Evolutionary conservation across 371 early-diverging fungal genomes (phyloP).

Genomic region (Mucor sp.): DNA sequence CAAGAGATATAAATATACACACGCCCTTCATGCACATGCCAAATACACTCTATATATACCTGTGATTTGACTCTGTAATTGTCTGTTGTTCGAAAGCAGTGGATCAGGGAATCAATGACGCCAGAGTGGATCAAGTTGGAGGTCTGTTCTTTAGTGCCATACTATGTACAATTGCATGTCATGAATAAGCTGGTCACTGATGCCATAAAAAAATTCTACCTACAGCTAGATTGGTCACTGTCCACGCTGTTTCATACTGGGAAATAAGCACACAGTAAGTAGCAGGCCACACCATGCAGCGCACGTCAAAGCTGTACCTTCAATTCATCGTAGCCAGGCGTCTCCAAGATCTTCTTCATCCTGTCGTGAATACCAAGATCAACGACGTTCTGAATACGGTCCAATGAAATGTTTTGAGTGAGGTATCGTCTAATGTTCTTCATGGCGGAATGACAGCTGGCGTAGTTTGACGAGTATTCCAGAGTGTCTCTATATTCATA

Average conservation of each 20-base stretch:
- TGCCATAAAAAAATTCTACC: not conserved
- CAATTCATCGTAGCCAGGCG: slow-evolving; percentile 16
- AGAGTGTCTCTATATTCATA: slow-evolving; percentile 14
- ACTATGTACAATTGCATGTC: slow-evolving; percentile 17
- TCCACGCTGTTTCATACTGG: slow-evolving; percentile 54
- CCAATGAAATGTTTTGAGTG: slow-evolving; percentile 17
- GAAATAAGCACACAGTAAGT: not conserved
- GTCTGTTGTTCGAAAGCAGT: slow-evolving; percentile 13
- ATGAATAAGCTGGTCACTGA: not conserved
- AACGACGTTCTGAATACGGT: slow-evolving; percentile 17
- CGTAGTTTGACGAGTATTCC: slow-evolving; percentile 3
- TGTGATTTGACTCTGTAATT: slow-evolving; percentile 18
- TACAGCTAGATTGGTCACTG: slow-evolving; percentile 51
- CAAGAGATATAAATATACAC: not conserved
- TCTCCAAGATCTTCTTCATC: slow-evolving; percentile 5
- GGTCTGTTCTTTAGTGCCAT: slow-evolving; percentile 37
- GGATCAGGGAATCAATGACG: slow-evolving; percentile 27
- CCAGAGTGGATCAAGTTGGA: slow-evolving; percentile 34
- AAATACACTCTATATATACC: slow-evolving; percentile 11
- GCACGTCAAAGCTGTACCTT: slow-evolving; percentile 6
- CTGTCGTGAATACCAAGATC: slow-evolving; percentile 11
- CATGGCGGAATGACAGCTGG: slow-evolving; percentile 16
- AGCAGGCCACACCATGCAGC: not conserved
- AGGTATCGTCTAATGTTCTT: slow-evolving; percentile 22
- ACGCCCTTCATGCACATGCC: not conserved